Base-by-base conservation (phyloP, 306 rosid species). In the Prosopis cineraria region DNA sequence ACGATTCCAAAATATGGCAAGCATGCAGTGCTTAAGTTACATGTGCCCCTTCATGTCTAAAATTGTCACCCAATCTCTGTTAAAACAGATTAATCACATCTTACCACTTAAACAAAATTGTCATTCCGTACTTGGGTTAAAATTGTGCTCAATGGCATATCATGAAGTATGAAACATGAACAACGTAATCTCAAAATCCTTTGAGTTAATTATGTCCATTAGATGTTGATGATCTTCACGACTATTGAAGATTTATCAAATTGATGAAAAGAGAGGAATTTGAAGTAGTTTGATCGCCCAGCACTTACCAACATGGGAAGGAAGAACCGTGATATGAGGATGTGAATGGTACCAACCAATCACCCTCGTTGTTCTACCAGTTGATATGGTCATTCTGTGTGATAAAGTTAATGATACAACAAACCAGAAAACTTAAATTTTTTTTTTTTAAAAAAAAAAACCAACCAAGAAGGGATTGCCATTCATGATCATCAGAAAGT, bases 321-420 rank as follows among this genome's bases (percentile, higher is more conserved):
- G 99, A 75, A 93, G 97, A 81, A 96, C 99, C 20, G 99, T 96
- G 67, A 96, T 96, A 85, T 93, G 99, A 73, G 99, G 99, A 80
- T 96, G 99, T 13, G 99, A 96, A 79, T 96, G 99, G 87, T 96
- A 96, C 99, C 99, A 96, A 56, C 99, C 99, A 71, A 96, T 96
- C 63, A 96, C 99, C 75, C 99, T 87, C 3, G 99, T 96, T 25
- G 93, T 91, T 81, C 90, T 90, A 69, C 99, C 98, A 2, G 93
- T 78, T 41, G 74, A 72, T 6, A 41, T 4, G 55, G 92, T 91
- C 97, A 96, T 93, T 84, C 89, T 88, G 89, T 93, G 89, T 68
- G 78, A 79, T 69, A 29, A 80, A 78, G 93, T 90, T 86, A 93
- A 90, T 76, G 76, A 81, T 73, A 81, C 59, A 86, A 84, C 74